A percentile compares a stretch with the other conserved stretches of the same genome.
phyloP scores from a whole-genome alignment of 305 asterid species.

The Solanum hybrid region DNA sequence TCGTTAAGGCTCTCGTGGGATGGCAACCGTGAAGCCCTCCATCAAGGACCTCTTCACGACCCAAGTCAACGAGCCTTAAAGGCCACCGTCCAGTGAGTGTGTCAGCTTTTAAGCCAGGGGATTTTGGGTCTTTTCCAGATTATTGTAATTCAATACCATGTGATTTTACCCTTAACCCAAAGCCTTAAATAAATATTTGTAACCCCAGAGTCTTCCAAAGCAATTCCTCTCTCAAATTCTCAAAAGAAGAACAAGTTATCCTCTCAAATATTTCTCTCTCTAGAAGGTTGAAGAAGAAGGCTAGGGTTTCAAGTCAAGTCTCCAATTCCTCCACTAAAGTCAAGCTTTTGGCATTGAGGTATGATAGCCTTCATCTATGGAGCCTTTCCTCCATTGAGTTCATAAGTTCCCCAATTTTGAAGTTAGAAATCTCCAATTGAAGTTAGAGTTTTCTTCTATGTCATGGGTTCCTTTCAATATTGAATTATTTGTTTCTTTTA shows the following conservation, averaged over 20 bases:
- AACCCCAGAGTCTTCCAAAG: not conserved
- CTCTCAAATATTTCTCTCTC: not conserved
- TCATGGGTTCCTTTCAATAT: not conserved
- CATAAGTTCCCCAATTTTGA: not conserved
- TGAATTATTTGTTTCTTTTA: not conserved
- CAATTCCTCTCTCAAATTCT: not conserved
- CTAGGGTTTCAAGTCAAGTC: not conserved
- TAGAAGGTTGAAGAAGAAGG: not conserved
- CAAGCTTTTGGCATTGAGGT: not conserved
- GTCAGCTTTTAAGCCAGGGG: not conserved
- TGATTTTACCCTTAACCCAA: not conserved
- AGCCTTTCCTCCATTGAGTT: not conserved
- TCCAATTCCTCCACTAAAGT: no score
- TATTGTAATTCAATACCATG: not conserved
- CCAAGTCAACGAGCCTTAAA: not conserved
- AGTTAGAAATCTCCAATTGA: not conserved
- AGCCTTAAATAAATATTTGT: not conserved
- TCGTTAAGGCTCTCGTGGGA: not conserved
- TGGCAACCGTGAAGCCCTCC: not conserved
- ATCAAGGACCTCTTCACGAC: not conserved
- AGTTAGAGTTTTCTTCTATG: not conserved
- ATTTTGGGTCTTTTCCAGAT: not conserved
- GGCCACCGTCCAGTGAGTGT: not conserved
- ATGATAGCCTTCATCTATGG: not conserved
- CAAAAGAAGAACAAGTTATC: not conserved